Evolutionary conservation across 1,284 basidiomycete species (phyloP).

Genomic region (Austropuccinia psidii): DNA sequence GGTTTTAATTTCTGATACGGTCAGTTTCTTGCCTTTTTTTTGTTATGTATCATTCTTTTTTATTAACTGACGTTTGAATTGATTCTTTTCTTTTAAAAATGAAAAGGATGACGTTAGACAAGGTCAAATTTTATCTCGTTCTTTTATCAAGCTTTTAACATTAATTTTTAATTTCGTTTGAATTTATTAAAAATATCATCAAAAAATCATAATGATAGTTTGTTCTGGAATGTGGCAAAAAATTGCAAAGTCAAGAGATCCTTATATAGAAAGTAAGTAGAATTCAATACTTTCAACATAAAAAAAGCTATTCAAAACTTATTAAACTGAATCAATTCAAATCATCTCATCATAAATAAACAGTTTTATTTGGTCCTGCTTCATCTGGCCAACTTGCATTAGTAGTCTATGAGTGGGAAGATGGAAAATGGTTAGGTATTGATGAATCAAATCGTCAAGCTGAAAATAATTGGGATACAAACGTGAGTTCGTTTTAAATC

Average conservation of each 20-base stretch:
- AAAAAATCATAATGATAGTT: neutral
- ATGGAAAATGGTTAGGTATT: slow-evolving; percentile 72
- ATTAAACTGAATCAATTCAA: neutral
- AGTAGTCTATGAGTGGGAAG: slow-evolving; percentile 90
- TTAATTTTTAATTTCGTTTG: neutral
- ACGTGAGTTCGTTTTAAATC: slow-evolving; percentile 43
- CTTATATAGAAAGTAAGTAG: slow-evolving; percentile 33
- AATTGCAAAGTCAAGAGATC: slow-evolving; percentile 30
- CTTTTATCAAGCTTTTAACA: neutral
- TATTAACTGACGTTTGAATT: neutral
- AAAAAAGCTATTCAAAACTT: neutral
- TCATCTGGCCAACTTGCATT: slow-evolving; percentile 85
- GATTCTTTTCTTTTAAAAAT: neutral
- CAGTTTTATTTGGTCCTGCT: slow-evolving; percentile 68
- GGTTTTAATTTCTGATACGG: slow-evolving; percentile 33
- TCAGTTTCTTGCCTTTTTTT: neutral
- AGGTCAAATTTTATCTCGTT: neutral
- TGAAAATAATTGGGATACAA: slow-evolving; percentile 45
- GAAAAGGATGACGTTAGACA: slow-evolving; percentile 34
- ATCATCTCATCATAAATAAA: neutral
- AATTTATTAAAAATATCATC: neutral
- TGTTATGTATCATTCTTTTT: neutral
- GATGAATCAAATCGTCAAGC: slow-evolving; percentile 38
- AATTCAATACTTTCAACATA: neutral
- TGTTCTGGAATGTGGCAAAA: slow-evolving; percentile 37